Conservation (phyloP, 2,329 filamentous ascomycete genomes). For the Waltergamsia citrina region DNA sequence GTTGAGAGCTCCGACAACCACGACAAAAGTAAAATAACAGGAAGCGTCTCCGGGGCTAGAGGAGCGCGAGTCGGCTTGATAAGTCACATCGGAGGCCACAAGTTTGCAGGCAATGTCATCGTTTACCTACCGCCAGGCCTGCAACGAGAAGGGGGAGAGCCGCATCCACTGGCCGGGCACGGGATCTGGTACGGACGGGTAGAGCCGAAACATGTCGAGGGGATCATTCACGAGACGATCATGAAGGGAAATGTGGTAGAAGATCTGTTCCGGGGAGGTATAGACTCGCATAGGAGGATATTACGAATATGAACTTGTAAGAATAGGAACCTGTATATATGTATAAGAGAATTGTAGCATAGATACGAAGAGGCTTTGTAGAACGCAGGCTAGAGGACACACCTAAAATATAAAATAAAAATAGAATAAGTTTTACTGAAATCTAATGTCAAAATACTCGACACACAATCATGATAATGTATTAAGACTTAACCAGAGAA, state of each 20-base stretch:
- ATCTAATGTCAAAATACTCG: not conserved
- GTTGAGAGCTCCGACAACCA: not conserved
- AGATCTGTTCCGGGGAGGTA: constrained; percentile 64
- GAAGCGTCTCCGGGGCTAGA: constrained; percentile 5
- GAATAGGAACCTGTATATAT: not conserved
- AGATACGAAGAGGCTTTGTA: too few relatives aligned
- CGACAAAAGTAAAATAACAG: constrained; percentile 10
- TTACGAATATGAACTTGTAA: constrained; percentile 30
- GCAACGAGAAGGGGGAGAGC: constrained; percentile 25
- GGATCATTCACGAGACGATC: constrained; percentile 64
- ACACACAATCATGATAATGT: too few relatives aligned
- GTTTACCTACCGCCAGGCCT: constrained; percentile 60
- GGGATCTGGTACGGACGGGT: constrained; percentile 80
- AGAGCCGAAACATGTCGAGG: constrained; percentile 66
- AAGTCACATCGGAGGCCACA: constrained; percentile 77
- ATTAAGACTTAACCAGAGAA: too few relatives aligned
- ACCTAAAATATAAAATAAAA: too few relatives aligned
- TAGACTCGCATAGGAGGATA: constrained; percentile 45
- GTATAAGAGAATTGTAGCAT: not conserved
- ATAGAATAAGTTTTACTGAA: not conserved
- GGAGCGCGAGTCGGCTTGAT: constrained; percentile 59
- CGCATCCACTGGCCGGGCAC: constrained; percentile 55
- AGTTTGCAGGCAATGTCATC: constrained; percentile 79
- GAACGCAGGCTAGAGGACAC: too few relatives aligned
- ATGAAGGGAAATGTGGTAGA: constrained; percentile 55